A percentile compares a stretch with the other conserved stretches of the same genome.
Conservation (phyloP, 2,329 filamentous ascomycete genomes). For the Diaporthe amygdali region DNA sequence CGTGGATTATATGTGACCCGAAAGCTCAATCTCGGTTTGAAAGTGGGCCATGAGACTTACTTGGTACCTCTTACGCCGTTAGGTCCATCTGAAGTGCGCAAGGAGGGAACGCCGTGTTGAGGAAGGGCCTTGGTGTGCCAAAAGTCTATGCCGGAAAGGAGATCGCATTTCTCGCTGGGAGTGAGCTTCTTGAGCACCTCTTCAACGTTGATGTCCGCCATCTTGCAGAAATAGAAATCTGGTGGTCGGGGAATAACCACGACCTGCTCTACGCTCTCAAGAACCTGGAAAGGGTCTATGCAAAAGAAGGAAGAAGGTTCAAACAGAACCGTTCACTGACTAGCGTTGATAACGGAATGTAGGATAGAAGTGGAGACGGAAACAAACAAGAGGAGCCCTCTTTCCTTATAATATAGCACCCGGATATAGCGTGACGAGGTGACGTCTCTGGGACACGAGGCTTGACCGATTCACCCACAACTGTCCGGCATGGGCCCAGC, state of each 20-base stretch:
- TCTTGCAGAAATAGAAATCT: conserved; percentile 31
- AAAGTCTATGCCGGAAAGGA: conserved; percentile 66
- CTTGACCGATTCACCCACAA: background rate
- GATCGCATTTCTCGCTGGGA: conserved; percentile 56
- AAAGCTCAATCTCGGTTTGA: background rate
- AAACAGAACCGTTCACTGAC: background rate
- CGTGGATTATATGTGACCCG: too few relatives aligned
- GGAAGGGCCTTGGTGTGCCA: conserved; percentile 71
- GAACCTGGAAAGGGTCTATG: too few relatives aligned
- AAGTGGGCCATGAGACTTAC: conserved; percentile 1
- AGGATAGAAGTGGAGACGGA: background rate
- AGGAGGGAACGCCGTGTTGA: conserved; percentile 64
- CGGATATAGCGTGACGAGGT: background rate
- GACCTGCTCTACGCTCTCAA: background rate
- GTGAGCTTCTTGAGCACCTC: conserved; percentile 59
- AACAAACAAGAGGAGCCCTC: background rate
- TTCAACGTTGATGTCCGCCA: conserved; percentile 60
- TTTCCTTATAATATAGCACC: background rate
- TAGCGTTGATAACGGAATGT: background rate
- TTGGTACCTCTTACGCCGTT: conserved; percentile 72
- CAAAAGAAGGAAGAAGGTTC: background rate
- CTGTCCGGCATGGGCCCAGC: conserved; percentile 1
- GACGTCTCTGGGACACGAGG: background rate
- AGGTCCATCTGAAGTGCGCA: conserved; percentile 71
- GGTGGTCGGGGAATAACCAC: background rate